These are phyloP conservation scores for Boechera stricta DNA, from an alignment of 345 rosid species.

Conservation along the genomic window DNA sequence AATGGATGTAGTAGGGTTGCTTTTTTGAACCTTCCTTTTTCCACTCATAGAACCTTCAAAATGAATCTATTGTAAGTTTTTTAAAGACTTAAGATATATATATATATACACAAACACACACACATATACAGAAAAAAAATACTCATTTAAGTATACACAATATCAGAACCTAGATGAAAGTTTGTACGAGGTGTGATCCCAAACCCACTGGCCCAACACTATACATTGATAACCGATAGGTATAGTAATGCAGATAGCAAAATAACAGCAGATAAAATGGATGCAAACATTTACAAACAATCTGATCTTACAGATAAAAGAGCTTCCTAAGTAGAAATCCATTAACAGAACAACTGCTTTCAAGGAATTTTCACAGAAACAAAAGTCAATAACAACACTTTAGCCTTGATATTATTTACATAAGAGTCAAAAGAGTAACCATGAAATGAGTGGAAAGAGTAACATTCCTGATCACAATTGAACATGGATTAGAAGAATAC, in stretches of 20 bases:
- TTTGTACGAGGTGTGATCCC: not conserved
- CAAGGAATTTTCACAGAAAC: not conserved
- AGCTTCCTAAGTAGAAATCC: not conserved
- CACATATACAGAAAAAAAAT: not conserved
- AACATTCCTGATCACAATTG: not conserved
- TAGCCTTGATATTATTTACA: not conserved
- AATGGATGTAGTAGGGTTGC: constrained; percentile 91
- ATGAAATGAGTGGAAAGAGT: constrained; percentile 3
- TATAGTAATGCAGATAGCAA: not conserved
- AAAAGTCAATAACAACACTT: not conserved
- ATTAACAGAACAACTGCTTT: not conserved
- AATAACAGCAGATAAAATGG: constrained; percentile 11
- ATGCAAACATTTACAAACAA: not conserved
- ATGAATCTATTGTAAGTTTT: constrained; percentile 3
- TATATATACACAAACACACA: not conserved
- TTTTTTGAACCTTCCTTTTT: constrained; percentile 87
- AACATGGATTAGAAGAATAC: not conserved
- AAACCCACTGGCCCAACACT: not conserved
- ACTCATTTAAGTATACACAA: not conserved
- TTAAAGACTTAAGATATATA: not conserved
- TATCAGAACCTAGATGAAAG: not conserved
- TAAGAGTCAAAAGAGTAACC: constrained; percentile 8
- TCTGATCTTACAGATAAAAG: not conserved
- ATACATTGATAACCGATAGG: not conserved
- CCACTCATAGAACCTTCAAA: constrained; percentile 92